These are phyloP conservation scores for Pneumocystis oryctolagi DNA, from an alignment of 1,139 yeast species.

Conservation along the genomic window DNA sequence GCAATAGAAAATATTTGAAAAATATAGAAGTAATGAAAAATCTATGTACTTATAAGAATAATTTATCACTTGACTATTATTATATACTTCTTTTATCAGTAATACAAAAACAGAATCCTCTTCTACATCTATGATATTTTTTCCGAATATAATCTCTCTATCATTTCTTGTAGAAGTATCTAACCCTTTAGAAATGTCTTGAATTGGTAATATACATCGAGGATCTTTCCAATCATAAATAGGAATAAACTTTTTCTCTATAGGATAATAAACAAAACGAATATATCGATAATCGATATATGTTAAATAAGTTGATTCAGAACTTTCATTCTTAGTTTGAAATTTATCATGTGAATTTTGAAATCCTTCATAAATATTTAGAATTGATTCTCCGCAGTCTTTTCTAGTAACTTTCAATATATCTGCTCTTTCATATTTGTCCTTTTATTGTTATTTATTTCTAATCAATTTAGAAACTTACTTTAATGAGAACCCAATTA, in stretches of 20 bases:
- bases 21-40: slow-evolving; percentile 78
- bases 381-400: slow-evolving; percentile 49
- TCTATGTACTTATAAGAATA: background rate
- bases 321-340: slow-evolving; percentile 26
- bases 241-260: slow-evolving; percentile 71
- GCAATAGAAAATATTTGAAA: slow-evolving; percentile 85
- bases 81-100: slow-evolving; percentile 57
- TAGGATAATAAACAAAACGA: slow-evolving; percentile 66
- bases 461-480: background rate
- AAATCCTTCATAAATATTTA: slow-evolving; percentile 46
- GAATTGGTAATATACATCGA: slow-evolving; percentile 44
- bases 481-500: slow-evolving; percentile 83
- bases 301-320: slow-evolving; percentile 53
- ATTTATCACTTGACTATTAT: background rate
- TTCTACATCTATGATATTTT: slow-evolving; percentile 57
- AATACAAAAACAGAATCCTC: slow-evolving; percentile 55
- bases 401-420: slow-evolving; percentile 40
- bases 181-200: slow-evolving; percentile 52
- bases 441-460: slow-evolving; percentile 21
- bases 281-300: slow-evolving; percentile 70
- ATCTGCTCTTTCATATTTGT: slow-evolving; percentile 75
- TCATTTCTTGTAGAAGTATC: slow-evolving; percentile 54
- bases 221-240: slow-evolving; percentile 77
- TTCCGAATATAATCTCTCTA: slow-evolving; percentile 59
- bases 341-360: slow-evolving; percentile 20